These are phyloP conservation scores for Otatea glauca DNA, from an alignment of 176 grass and related monocot species.

Conservation along the genomic window DNA sequence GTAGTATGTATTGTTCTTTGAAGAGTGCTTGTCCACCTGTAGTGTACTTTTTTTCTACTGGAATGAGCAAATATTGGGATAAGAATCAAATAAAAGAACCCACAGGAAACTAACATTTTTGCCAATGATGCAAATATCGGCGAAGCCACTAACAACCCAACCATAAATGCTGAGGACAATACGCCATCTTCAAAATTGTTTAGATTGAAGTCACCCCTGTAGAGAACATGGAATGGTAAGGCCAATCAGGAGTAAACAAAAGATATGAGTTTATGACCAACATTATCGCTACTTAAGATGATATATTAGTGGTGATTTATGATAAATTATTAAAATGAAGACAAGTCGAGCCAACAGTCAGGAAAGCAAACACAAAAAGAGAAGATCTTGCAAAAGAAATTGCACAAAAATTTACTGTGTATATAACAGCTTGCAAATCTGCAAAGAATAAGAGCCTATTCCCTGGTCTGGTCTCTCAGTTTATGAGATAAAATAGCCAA, in stretches of 20 bases:
- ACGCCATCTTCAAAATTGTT: slow-evolving; percentile 94
- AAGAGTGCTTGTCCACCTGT: neutral
- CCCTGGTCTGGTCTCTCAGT: neutral
- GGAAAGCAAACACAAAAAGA: neutral
- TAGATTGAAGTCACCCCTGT: slow-evolving; percentile 90
- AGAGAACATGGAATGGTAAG: slow-evolving; percentile 31
- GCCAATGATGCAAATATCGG: slow-evolving; percentile 89
- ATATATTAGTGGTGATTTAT: neutral
- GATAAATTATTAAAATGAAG: neutral
- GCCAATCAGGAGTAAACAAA: slow-evolving; percentile 6
- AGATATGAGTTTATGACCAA: neutral
- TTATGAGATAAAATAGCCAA: slow-evolving; percentile 17
- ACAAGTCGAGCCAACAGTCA: neutral
- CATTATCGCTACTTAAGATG: neutral
- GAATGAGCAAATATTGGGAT: slow-evolving; percentile 13
- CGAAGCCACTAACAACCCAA: slow-evolving; percentile 86
- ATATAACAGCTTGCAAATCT: neutral
- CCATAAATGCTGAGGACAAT: slow-evolving; percentile 99
- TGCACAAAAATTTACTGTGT: neutral
- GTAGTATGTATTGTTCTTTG: slow-evolving; percentile 18
- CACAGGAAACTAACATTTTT: slow-evolving; percentile 62
- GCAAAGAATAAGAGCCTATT: neutral
- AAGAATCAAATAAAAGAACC: neutral
- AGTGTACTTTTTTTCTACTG: neutral
- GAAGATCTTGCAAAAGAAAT: neutral